Evolutionary conservation across 1,284 basidiomycete species (phyloP).

Genomic region (Phellinidium pouzarii): DNA sequence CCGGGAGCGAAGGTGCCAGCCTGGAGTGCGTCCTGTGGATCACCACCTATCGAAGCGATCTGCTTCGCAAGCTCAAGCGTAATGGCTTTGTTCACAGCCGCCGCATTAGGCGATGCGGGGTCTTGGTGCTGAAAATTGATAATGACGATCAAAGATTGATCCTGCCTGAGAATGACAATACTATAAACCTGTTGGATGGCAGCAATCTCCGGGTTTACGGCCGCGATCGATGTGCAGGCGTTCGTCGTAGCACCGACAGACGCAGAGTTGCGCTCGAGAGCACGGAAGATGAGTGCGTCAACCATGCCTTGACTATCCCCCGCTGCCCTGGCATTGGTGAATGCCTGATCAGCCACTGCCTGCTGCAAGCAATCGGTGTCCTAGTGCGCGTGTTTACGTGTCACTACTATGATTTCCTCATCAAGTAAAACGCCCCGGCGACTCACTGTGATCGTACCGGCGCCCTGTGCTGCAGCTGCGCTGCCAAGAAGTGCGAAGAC

Average conservation of each 20-base stretch:
- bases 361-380: slow-evolving; percentile 61
- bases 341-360: slow-evolving; percentile 58
- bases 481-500: slow-evolving; percentile 61
- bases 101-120: slow-evolving; percentile 52
- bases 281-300: slow-evolving; percentile 56
- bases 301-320: slow-evolving; percentile 51
- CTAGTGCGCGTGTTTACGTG: slow-evolving; percentile 25
- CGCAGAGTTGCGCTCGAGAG: slow-evolving; percentile 62
- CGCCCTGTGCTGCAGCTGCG: slow-evolving; percentile 49
- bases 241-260: slow-evolving; percentile 44
- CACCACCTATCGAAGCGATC: slow-evolving; percentile 55
- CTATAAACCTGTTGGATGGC: slow-evolving; percentile 57
- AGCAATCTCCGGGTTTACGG: slow-evolving; percentile 61
- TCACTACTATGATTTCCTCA: slow-evolving; percentile 1
- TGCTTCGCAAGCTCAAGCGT: slow-evolving; percentile 53
- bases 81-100: slow-evolving; percentile 56
- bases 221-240: slow-evolving; percentile 47
- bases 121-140: slow-evolving; percentile 33
- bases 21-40: slow-evolving; percentile 54
- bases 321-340: slow-evolving; percentile 63
- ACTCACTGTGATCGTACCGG: slow-evolving; percentile 46
- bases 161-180: not conserved
- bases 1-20: slow-evolving; percentile 63
- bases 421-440: not conserved
- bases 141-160: not conserved